Conservation (phyloP, 2,329 filamentous ascomycete species). For the Nemania abortiva region DNA sequence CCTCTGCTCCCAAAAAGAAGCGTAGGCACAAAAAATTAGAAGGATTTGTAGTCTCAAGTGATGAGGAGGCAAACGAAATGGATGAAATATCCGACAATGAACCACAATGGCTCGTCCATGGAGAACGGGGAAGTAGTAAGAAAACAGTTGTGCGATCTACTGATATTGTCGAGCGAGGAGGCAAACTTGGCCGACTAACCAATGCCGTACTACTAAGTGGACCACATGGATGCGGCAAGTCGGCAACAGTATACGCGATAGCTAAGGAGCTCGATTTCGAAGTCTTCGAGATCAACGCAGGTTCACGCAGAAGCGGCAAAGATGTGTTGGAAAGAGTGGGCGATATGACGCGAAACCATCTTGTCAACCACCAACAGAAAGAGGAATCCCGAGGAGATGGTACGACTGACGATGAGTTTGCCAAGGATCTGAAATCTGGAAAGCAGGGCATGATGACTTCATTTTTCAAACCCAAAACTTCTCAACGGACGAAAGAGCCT, state of each 20-base stretch:
- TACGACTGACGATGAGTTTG: slow-evolving; percentile 60
- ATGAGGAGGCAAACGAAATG: slow-evolving; percentile 78
- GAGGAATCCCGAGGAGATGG: slow-evolving; percentile 49
- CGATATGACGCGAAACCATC: slow-evolving; percentile 96
- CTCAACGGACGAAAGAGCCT: slow-evolving; percentile 43
- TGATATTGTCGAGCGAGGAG: slow-evolving; percentile 36
- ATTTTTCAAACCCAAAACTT: slow-evolving; percentile 76
- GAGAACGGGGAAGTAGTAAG: slow-evolving; percentile 56
- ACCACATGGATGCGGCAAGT: slow-evolving; percentile 91
- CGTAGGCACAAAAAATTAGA: slow-evolving; percentile 81
- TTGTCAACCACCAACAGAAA: slow-evolving; percentile 72
- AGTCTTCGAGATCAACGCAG: slow-evolving; percentile 92
- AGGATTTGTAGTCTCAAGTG: slow-evolving; percentile 82
- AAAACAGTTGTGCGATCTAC: slow-evolving; percentile 67
- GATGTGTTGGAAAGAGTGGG: slow-evolving; percentile 93
- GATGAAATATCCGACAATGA: slow-evolving; percentile 75
- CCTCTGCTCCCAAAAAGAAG: slow-evolving; percentile 65
- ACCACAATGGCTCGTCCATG: slow-evolving; percentile 57
- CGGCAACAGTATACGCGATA: slow-evolving; percentile 89
- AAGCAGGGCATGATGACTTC: slow-evolving; percentile 83
- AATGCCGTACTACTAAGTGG: slow-evolving; percentile 92
- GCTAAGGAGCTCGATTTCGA: slow-evolving; percentile 93
- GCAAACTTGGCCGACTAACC: slow-evolving; percentile 64
- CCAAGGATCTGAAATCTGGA: slow-evolving; percentile 71
- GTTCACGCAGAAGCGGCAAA: slow-evolving; percentile 84